Evolutionary conservation across 768 basidiomycete genomes (phyloP), one percentile per base, ranked within the genome.

Genomic region (Boletus rubropictus): DNA sequence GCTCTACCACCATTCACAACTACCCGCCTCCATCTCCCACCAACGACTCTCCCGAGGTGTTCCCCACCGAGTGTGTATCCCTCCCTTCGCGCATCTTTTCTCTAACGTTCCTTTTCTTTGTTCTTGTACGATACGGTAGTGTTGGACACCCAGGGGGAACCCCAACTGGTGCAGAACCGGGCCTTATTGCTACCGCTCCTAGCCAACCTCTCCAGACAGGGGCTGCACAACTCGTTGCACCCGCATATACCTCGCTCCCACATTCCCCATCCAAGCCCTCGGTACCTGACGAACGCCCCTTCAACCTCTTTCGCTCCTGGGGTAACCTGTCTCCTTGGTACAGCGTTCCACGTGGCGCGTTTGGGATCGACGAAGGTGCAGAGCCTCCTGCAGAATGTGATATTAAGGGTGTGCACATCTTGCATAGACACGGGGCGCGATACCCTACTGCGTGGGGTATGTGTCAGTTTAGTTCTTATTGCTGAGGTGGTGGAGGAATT

Each of bases 241-340:
- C 85, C 1, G 53, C 69, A 4, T 49, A 61, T 4, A 8, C 41
- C 6, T 28, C 51, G 1, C 46, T 75, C 51, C 55, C 55, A 17
- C 58, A 63, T 35, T 33, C 44, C 29, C 4, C 38, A 4, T 44
- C 46, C 31, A 33, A 39, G 2, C 39, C 42, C 2, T 11, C 41
- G 20, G 46, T 48, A 38, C 39, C 55, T n/a, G 17, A 10, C 4
- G 64, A 68, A 15, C 63, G 63, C 29, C 48, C 69, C 9, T 90
- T 88, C 54, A 78, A 84, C 58, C 57, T 91, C 36, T 80, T 90
- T 66, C 78, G 73, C 61, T 76, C 79, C 35, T 92, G 89, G 89
- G 89, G 89, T 1, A 91, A 90, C 58, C 63, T 89, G 34, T 84
- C 84, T 1, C 89, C 89, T 10, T 92, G 89, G 89, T 91, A 84